Base-by-base conservation (phyloP, 1,284 basidiomycete species). In the Bondarzewia mesenterica region DNA sequence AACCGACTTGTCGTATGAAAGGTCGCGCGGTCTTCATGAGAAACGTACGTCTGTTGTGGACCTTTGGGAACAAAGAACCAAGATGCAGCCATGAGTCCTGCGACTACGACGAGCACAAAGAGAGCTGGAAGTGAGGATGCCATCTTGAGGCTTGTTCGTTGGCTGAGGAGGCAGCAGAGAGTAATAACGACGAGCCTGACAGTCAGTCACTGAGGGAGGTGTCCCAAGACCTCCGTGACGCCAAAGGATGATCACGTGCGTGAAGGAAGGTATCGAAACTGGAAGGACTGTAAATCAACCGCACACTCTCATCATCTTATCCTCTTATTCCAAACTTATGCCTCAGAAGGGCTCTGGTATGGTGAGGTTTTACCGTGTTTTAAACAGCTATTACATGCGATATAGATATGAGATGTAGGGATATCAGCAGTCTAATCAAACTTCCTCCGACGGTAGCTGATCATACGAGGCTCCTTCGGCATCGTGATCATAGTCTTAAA, bases 21-120 rank as follows among this genome's bases (percentile, higher is more conserved):
- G 27, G 56, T 29, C 44, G 22, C 16, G 35, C 8, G n/a, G n/a
- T n/a, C n/a, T 14, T 23, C 15, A 20, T 14, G 23, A 10, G 25
- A 7, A 14, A 78, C 88, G 57, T 61, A 95, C 93, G 85, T 85
- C 71, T 94, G 92, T 52, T 93, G 79, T 37, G 87, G 80, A 1
- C 93, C 91, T 62, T 92, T 93, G 1, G 87, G 90, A 0, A 80
- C 78, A 50, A 83, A 75, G 40, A 90, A 68, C 69, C 82, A 90
- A 1, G 79, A 73, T 29, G 70, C 72, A 1, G 72, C 69, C 70
- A 85, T 89, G 21, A 92, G 67, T 0, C 71, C 85, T 12, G 75
- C 62, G 10, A 80, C 73, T 40, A 85, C 60, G 43, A 77, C 73
- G 41, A 78, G 49, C 60, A 76, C 47, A 63, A 75, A 48, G 35